A percentile compares a stretch with the other conserved stretches of the same genome.
Evolutionary conservation across 1,139 yeast genomes (phyloP).

Genomic region (Sugiyamaella sp.): DNA sequence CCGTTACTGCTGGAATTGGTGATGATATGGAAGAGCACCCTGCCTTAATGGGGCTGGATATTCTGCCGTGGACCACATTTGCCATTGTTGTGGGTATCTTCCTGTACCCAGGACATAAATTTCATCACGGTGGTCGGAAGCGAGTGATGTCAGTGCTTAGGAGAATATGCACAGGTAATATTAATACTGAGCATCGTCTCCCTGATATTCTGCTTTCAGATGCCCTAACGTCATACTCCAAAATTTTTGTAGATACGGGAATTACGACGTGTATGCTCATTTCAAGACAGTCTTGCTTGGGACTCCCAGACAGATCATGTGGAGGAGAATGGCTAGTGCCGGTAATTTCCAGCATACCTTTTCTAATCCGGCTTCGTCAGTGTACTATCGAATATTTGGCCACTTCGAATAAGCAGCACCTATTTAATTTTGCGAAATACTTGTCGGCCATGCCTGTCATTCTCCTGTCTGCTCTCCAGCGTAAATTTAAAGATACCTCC

Average conservation of each 20-base stretch:
- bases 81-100: conserved; percentile 36
- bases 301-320: conserved; percentile 42
- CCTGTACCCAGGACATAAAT: conserved; percentile 35
- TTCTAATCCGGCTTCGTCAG: conserved; percentile 73
- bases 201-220: conserved; percentile 83
- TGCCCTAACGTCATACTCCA: conserved; percentile 75
- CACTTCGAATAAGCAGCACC: conserved; percentile 55
- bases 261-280: conserved; percentile 49
- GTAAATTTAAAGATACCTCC: conserved; percentile 15
- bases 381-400: conserved; percentile 69
- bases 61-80: conserved; percentile 45
- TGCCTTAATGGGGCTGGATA: conserved; percentile 26
- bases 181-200: conserved; percentile 59
- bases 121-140: conserved; percentile 36
- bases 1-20: conserved; percentile 16
- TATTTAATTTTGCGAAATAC: conserved; percentile 76
- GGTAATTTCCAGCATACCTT: conserved; percentile 60
- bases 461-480: conserved; percentile 28
- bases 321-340: conserved; percentile 52
- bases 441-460: conserved; percentile 69
- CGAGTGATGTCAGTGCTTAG: conserved; percentile 48
- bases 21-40: conserved; percentile 22
- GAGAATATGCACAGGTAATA: conserved; percentile 58
- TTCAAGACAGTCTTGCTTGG: conserved; percentile 34
- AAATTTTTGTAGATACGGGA: conserved; percentile 71